Evolutionary conservation across 495 filamentous ascomycete species (phyloP).

Genomic region (Xylaria grammica): DNA sequence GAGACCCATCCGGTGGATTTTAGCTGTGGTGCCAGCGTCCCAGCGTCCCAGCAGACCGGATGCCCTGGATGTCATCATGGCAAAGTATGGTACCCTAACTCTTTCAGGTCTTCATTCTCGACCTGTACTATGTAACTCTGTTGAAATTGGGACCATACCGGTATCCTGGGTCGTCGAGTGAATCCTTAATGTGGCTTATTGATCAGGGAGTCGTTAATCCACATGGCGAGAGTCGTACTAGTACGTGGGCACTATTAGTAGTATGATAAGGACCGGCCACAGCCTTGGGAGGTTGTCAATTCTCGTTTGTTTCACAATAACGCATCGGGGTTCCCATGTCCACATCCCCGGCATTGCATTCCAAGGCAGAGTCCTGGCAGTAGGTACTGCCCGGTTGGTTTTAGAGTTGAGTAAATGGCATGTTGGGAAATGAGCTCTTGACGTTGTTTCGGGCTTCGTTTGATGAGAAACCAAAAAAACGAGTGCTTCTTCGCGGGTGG

Average conservation of each 20-base stretch:
- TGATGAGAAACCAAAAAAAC: neutral
- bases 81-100: slow-evolving; percentile 15
- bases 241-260: too few relatives aligned
- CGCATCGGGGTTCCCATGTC: neutral
- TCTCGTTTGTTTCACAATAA: slow-evolving; percentile 3
- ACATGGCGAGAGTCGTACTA: neutral
- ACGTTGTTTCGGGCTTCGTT: neutral
- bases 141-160: slow-evolving; percentile 3
- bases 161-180: neutral
- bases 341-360: neutral
- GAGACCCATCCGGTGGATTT: neutral
- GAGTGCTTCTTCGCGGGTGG: neutral
- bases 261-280: neutral
- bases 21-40: neutral
- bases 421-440: neutral
- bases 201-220: neutral
- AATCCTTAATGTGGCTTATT: too few relatives aligned
- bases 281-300: neutral
- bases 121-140: too few relatives aligned
- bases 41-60: neutral
- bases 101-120: slow-evolving; percentile 2
- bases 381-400: neutral
- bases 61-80: slow-evolving; percentile 9
- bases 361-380: neutral
- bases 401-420: neutral